Conservation (phyloP, 2,329 filamentous ascomycete genomes). For the Arthroderma sp. region DNA sequence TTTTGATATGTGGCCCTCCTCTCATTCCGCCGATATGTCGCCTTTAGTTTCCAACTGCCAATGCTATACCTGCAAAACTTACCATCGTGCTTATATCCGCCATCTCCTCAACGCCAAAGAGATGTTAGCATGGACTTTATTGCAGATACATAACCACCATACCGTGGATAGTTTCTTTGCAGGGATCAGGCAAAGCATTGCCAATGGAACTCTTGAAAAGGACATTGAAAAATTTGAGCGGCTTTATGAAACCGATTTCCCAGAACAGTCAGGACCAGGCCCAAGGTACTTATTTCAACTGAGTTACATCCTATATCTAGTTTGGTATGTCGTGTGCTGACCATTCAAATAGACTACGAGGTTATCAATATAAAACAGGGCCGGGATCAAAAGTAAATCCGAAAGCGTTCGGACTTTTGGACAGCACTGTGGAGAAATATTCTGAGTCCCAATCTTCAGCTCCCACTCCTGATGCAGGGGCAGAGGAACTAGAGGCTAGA, state of each 20-base stretch:
- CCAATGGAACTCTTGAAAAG: slow-evolving; percentile 39
- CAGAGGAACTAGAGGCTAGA: slow-evolving; percentile 40
- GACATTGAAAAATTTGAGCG: slow-evolving; percentile 48
- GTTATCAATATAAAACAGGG: slow-evolving; percentile 67
- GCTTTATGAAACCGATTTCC: slow-evolving; percentile 57
- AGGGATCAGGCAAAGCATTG: slow-evolving; percentile 53
- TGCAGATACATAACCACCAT: slow-evolving; percentile 84
- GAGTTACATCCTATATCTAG: neutral
- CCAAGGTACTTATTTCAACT: slow-evolving; percentile 43
- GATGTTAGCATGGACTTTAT: slow-evolving; percentile 88
- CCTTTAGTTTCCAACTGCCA: slow-evolving; percentile 52
- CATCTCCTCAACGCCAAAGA: slow-evolving; percentile 83
- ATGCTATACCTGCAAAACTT: slow-evolving; percentile 72
- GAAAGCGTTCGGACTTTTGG: slow-evolving; percentile 50
- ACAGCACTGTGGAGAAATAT: slow-evolving; percentile 35
- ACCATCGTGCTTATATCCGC: slow-evolving; percentile 76
- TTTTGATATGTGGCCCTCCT: slow-evolving; percentile 59
- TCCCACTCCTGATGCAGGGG: slow-evolving; percentile 38
- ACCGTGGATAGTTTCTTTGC: slow-evolving; percentile 60
- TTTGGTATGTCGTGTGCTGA: neutral
- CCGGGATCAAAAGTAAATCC: slow-evolving; percentile 55
- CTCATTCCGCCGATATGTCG: slow-evolving; percentile 47
- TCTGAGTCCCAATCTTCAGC: slow-evolving; percentile 38
- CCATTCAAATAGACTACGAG: slow-evolving; percentile 42
- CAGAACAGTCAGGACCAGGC: slow-evolving; percentile 59